Evolutionary conservation across 148 eudicot species (phyloP).

Genomic region (Arbutus unedo): DNA sequence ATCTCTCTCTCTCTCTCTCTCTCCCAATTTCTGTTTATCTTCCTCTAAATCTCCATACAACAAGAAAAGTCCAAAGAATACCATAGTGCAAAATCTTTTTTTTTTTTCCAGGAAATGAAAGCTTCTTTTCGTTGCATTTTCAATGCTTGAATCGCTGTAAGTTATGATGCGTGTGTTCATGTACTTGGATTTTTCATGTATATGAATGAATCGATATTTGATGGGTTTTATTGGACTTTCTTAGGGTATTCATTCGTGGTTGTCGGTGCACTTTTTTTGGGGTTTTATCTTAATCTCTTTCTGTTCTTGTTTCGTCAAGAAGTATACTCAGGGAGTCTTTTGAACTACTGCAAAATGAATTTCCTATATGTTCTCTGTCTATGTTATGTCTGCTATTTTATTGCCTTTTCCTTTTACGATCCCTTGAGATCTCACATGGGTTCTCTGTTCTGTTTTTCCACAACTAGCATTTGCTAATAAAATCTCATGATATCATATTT

Average conservation of each 20-base stretch:
- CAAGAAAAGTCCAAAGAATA: not conserved
- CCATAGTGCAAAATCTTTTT: not conserved
- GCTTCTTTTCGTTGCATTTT: not conserved
- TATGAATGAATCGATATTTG: conserved; percentile 3
- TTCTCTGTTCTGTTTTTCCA: not conserved
- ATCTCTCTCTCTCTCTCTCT: conserved; percentile 20
- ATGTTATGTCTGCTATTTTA: not conserved
- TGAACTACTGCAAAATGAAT: not conserved
- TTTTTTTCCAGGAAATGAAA: conserved; percentile 5
- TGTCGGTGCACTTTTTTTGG: not conserved
- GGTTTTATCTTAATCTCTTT: not conserved
- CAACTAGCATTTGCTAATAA: not conserved
- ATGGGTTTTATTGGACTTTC: not conserved
- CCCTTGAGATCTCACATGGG: not conserved
- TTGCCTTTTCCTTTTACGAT: not conserved
- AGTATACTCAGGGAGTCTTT: not conserved
- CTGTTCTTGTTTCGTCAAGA: not conserved
- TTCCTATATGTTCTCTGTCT: not conserved
- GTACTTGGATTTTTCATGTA: not conserved
- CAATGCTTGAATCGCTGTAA: not conserved
- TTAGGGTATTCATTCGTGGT: not conserved
- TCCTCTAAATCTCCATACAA: not conserved
- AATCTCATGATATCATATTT: not conserved
- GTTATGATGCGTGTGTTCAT: not conserved
- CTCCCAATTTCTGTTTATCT: conserved; percentile 12